A percentile compares a stretch with the other conserved stretches of the same genome.
These are phyloP conservation scores for Cyclaneusma minus DNA, from an alignment of 2,329 filamentous ascomycete genomes.

Conservation along the genomic window DNA sequence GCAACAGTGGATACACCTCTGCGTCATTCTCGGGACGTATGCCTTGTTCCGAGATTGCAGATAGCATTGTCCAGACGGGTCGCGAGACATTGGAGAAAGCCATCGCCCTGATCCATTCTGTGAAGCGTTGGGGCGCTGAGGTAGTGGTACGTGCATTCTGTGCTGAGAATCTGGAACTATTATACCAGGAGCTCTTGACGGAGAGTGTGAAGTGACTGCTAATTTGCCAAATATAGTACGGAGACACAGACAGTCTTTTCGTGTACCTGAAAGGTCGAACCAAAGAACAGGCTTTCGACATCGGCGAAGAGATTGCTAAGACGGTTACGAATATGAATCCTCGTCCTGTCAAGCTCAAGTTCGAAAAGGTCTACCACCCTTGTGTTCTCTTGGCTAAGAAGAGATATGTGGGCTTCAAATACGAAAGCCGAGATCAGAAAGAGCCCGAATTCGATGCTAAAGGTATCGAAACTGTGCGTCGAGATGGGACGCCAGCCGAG, in stretches of 20 bases:
- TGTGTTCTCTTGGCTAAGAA: slow-evolving; percentile 93
- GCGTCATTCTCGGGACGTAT: slow-evolving; percentile 93
- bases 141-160: too few relatives aligned
- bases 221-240: too few relatives aligned
- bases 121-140: slow-evolving; percentile 79
- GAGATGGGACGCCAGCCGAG: slow-evolving; percentile 87
- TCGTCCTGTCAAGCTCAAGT: slow-evolving; percentile 84
- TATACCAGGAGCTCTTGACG: too few relatives aligned
- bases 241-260: slow-evolving; percentile 92
- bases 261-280: slow-evolving; percentile 79
- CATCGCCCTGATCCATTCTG: slow-evolving; percentile 81
- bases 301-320: slow-evolving; percentile 83
- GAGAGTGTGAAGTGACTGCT: too few relatives aligned
- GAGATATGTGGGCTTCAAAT: slow-evolving; percentile 95
- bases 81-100: slow-evolving; percentile 89
- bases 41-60: slow-evolving; percentile 95
- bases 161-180: too few relatives aligned
- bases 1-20: slow-evolving; percentile 89
- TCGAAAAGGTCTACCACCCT: slow-evolving; percentile 96
- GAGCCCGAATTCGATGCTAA: slow-evolving; percentile 93
- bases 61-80: slow-evolving; percentile 93
- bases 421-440: slow-evolving; percentile 60
- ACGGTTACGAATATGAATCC: slow-evolving; percentile 83
- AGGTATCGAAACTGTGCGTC: slow-evolving; percentile 90
- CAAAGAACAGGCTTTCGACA: slow-evolving; percentile 74